Percentiles rank a stretch among this genome's conserved stretches.
phyloP scores from a whole-genome alignment of 345 rosid genomes.

The Turritis glabra region DNA sequence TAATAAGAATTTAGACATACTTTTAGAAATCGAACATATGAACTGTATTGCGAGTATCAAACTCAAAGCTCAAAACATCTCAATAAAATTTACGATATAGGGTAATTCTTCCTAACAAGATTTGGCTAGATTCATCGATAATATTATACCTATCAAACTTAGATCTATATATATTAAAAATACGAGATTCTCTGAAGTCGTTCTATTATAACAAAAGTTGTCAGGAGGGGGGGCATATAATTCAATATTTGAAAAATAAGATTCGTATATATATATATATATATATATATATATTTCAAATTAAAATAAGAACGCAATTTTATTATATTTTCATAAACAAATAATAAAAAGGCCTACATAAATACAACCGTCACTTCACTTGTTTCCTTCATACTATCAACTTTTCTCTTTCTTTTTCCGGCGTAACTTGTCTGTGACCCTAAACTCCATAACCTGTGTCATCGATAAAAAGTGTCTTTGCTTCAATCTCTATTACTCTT shows the following conservation, averaged over 20 bases:
- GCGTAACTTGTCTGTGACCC: conserved; percentile 28
- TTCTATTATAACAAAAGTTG: conserved; percentile 37
- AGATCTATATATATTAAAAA: conserved; percentile 35
- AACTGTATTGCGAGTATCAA: neutral
- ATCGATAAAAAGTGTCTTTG: conserved; percentile 5
- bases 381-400: conserved; percentile 30
- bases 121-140: conserved; percentile 18
- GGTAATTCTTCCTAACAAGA: neutral
- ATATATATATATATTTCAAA: neutral
- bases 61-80: neutral
- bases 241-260: conserved; percentile 24
- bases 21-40: neutral
- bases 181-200: conserved; percentile 8
- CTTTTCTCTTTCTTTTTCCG: conserved; percentile 9
- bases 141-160: conserved; percentile 19
- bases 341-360: conserved; percentile 27
- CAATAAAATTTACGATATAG: neutral
- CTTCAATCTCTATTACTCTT: neutral
- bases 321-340: conserved; percentile 19
- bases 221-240: conserved; percentile 27
- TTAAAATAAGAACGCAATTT: neutral
- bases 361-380: conserved; percentile 39
- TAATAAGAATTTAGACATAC: neutral
- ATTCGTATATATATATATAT: neutral
- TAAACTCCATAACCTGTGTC: conserved; percentile 32